Conservation (phyloP, 2,329 filamentous ascomycete species). For the Chalaropsis thielavioides region DNA sequence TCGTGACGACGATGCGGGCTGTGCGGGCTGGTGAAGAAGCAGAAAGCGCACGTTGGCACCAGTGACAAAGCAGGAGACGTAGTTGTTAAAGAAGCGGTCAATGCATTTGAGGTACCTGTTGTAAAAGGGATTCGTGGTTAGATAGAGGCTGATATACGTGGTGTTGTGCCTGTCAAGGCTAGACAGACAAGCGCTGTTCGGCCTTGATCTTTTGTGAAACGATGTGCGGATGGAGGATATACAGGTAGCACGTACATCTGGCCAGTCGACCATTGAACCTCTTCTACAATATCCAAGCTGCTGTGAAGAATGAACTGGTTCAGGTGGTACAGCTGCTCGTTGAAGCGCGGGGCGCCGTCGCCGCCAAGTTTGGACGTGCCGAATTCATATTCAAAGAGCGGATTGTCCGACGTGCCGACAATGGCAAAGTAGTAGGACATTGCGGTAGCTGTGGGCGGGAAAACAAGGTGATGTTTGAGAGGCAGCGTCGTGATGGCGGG, state of each 20-base stretch:
- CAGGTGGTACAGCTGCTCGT: slow-evolving; percentile 75
- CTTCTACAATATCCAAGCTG: slow-evolving; percentile 86
- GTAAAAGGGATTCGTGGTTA: not conserved
- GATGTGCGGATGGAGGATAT: slow-evolving; percentile 14
- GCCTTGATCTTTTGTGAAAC: not conserved
- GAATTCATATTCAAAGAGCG: slow-evolving; percentile 93
- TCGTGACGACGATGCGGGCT: slow-evolving; percentile 24
- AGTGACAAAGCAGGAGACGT: slow-evolving; percentile 89
- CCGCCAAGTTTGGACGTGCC: slow-evolving; percentile 92
- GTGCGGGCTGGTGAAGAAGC: slow-evolving; percentile 67
- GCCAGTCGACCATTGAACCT: slow-evolving; percentile 81
- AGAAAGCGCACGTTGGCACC: slow-evolving; percentile 88
- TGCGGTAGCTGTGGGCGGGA: not conserved
- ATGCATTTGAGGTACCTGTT: slow-evolving; percentile 85
- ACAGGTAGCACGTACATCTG: slow-evolving; percentile 52
- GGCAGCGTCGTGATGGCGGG: not conserved
- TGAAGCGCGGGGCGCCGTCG: slow-evolving; percentile 80
- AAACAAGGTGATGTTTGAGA: not conserved
- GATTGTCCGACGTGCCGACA: slow-evolving; percentile 86
- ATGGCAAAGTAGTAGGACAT: slow-evolving; percentile 99
- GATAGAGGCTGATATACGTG: slow-evolving; percentile 63
- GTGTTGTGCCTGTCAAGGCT: slow-evolving; percentile 96
- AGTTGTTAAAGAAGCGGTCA: slow-evolving; percentile 92
- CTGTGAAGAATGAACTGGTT: slow-evolving; percentile 97
- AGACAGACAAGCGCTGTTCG: slow-evolving; percentile 1